Evolutionary conservation across 2,329 filamentous ascomycete species (phyloP), one percentile per base, ranked within the genome.

Genomic region (Macrophomina pseudophaseolina): DNA sequence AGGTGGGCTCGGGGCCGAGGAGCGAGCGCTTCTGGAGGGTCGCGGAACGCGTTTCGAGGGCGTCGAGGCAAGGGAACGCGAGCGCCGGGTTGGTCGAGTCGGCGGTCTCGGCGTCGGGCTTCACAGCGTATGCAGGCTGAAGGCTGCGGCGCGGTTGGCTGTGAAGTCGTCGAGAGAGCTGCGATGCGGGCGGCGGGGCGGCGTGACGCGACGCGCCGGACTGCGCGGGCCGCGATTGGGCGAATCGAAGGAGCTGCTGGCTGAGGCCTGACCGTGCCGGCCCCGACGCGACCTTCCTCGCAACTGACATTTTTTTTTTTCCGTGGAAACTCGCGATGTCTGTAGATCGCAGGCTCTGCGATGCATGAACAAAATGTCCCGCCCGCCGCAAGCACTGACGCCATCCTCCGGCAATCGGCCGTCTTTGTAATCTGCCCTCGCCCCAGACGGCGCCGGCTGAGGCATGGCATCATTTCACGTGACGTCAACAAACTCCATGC

Each of bases 1-100:
- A 99, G 1, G 93, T 93, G 0, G 95, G 95, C 75, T 99, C 95
- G 1, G 94, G 94, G 0, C 94, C 94, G 54, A 88, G 89, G 28
- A 80, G 75, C 16, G 88, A 86, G 56, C 90, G 83, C 44, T 90
- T 91, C 66, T 83, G 83, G 54, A 98, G 88, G 9, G 84, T 90
- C 5, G 91, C 91, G 0, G 94, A 83, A 60, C 81, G 73, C 7
- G 74, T 76, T 69, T 80, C 78, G 56, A 79, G 74, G n/a, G 76
- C 76, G 64, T 80, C 78, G 67, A 80, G 76, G 66, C 78, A 80
- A 16, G 78, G 78, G 64, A 80, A 80, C 4, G 77, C 78, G 7
- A 80, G 68, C 1, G 78, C 78, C 11, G 78, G 78, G 66, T 80
- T 80, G 18, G 78, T 74, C 2, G 78, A 79, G 28, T 73, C 73